Evolutionary conservation across 768 basidiomycete genomes (phyloP), one percentile per base, ranked within the genome.

Genomic region (Saitozyma podzolica): DNA sequence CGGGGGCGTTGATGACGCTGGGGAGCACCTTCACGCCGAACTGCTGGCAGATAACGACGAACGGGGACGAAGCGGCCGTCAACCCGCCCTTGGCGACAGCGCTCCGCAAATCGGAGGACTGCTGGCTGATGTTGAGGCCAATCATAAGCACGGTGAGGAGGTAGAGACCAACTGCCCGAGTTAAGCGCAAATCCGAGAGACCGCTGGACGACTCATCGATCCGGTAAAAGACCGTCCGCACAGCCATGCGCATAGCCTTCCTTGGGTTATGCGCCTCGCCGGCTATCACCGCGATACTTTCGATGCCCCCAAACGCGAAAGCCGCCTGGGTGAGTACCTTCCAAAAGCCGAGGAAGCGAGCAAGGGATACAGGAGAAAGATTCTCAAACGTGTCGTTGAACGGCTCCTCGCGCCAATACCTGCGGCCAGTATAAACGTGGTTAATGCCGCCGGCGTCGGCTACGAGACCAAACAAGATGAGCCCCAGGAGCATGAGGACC

Each of bases 1-100:
- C 29, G 29, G 29, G 29, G 29, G 29, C 78, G 57, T 80, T 80
- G 69, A 80, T 70, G 61, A 79, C 67, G 13, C 65, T 65, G 3
- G 78, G 74, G 2, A 77, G 58, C 10, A 64, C 74, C 47, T 69
- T 70, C 63, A 80, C 77, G 20, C 79, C 79, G 13, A 74, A 73
- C 17, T 63, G 49, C 16, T 70, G 62, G 63, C 78, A 76, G 14
- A 78, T 78, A 42, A 80, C 65, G 17, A 80, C 80, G 58, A 79
- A 81, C 6, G 80, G 80, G 16, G 78, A 78, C 2, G 70, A 72
- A 4, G 74, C 73, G 17, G 78, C 78, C 13, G 76, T 79, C 39
- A 73, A 71, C 13, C 16, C 29, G 37, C 51, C 52, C 40, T 61
- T 37, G 8, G 57, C 61, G 43, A 63, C 65, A 29, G 57, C 39